Evolutionary conservation across 495 filamentous ascomycete species (phyloP), one percentile per base, ranked within the genome.

Genomic region (Chaetomium tenue): DNA sequence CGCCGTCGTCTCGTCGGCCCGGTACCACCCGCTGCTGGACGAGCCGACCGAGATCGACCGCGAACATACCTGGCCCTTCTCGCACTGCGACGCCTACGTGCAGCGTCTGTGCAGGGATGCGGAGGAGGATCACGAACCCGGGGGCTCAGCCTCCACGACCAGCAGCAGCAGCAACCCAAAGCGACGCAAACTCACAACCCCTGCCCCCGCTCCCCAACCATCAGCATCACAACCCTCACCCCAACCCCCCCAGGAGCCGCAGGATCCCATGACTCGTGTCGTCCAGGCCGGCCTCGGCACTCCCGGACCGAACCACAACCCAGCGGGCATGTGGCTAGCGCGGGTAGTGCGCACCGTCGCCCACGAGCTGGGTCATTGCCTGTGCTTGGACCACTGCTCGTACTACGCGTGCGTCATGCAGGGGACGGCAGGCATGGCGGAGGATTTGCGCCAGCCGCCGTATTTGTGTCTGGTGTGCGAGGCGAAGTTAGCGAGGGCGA

Each of bases 351-450:
- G 85, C 28, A 89, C 87, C 0, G 82, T 79, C 7, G 76, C 78
- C 8, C 87, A 89, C 69, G 87, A 90, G 69, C 71, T 90, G 7
- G 85, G 86, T 2, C 88, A 89, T 65, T 90, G 87, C 69, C 82
- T 90, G 53, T 84, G 83, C 0, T 76, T 90, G 5, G 86, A 71
- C 9, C 88, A 90, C 69, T 89, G 87, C 69, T 72, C 82, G 3
- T 91, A 88, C 66, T 89, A 89, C 66, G 88, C 88, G 0, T 90
- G 87, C 66, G 77, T 79, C 33, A 89, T 90, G 87, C 87, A 90
- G 67, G 81, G 85, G 30, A 87, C 83, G 2, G 81, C 81, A 4
- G 77, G 81, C 9, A 72, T 90, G 25, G 73, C 71, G 12, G 88
- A 91, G 72, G 88, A 89, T 72, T 76, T 79, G 15, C 71, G 87